phyloP scores from a whole-genome alignment of 768 basidiomycete genomes.

The Pleurotus platypus region DNA sequence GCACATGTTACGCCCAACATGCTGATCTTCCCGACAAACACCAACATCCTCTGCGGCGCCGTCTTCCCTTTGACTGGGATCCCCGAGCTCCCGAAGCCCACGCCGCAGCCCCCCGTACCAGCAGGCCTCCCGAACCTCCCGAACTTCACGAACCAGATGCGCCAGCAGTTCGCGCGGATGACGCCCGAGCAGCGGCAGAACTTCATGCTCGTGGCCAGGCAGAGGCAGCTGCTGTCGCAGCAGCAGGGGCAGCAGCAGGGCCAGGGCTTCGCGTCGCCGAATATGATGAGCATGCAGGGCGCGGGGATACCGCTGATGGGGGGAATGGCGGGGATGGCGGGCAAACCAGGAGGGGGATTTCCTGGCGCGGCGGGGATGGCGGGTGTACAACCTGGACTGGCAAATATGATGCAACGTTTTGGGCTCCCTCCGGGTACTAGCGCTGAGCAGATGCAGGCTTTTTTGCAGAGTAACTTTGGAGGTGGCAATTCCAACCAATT shows the following conservation, averaged over 20 bases:
- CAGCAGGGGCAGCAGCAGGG: too few relatives aligned
- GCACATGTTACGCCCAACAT: slow-evolving; percentile 21
- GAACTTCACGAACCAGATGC: neutral
- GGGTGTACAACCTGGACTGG: too few relatives aligned
- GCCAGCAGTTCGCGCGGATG: neutral
- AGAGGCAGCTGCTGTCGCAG: neutral
- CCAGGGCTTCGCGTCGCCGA: too few relatives aligned
- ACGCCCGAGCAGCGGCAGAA: neutral
- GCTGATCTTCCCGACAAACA: slow-evolving; percentile 31
- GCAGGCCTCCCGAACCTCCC: too few relatives aligned
- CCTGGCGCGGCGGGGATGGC: too few relatives aligned
- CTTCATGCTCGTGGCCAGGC: neutral
- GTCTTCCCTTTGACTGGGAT: slow-evolving; percentile 37
- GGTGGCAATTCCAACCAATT: too few relatives aligned
- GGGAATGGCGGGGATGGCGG: too few relatives aligned
- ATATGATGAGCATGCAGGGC: too few relatives aligned
- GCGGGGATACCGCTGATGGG: too few relatives aligned
- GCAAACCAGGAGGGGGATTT: too few relatives aligned
- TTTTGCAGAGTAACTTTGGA: too few relatives aligned
- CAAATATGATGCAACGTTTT: too few relatives aligned
- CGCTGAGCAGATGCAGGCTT: slow-evolving; percentile 4
- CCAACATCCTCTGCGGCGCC: slow-evolving; percentile 23
- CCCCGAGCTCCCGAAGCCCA: slow-evolving; percentile 30
- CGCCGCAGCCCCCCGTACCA: neutral
- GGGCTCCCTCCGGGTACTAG: neutral